Base-by-base conservation (phyloP, 2,329 filamentous ascomycete species). In the Pseudocercospora cruenta region DNA sequence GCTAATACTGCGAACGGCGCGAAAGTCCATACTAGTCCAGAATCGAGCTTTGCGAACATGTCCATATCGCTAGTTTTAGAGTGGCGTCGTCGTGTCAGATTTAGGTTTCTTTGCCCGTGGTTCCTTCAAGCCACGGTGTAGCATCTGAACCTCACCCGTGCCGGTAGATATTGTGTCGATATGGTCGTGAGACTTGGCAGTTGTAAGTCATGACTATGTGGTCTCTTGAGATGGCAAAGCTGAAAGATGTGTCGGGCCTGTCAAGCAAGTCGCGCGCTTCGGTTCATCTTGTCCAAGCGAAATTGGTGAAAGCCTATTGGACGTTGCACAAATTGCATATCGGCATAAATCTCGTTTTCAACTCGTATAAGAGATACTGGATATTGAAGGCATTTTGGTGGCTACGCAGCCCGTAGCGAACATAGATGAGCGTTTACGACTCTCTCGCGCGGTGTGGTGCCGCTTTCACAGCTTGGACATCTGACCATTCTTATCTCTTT, bases 1-100 rank as follows among this genome's bases (percentile, higher is more conserved):
- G 65, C 69, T 12, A 67, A 53, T 8, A 63, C 12, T 2, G 66
- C 24, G 28, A 73, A 65, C 4, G 70, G 70, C 14, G 62, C 47
- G 12, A 49, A 14, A 8, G 65, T 60, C 55, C 69, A 71, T 14
- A 65, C 10, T 1, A 63, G 16, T n/a, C 28, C 51, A n/a, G 49
- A 10, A 26, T 16, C 31, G 14, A 62, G 49, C 19, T 19, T 28
- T 14, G 36, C 21, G 19, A 45, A 26, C 4, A 45, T 22, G 12
- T 59, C 36, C 57, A 43, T 59, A 28, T 16, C 51, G 36, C n/a
- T 19, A 36, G 33, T 36, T 33, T 10, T 33, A n/a, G 36, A 3
- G 36, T 39, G 36, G n/a, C 39, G 39, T 43, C 6, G n/a, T 43
- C 39, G 39, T 43, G 39, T 19, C 39, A 43, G 39, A 43, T 43